Conservation (phyloP, 2,329 filamentous ascomycete genomes). For the Chaetomium sp. region DNA sequence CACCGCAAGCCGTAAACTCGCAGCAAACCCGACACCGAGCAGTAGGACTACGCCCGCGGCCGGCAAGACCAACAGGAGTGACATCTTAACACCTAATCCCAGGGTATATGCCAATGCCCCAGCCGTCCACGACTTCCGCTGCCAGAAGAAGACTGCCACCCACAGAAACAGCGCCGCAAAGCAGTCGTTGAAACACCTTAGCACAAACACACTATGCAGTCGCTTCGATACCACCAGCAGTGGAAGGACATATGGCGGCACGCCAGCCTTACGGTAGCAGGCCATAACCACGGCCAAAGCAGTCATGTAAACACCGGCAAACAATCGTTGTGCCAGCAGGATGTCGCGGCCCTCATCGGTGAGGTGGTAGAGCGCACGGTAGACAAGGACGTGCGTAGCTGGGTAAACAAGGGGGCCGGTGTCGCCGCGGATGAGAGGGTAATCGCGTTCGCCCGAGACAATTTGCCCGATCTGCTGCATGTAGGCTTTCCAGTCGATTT, state of each 20-base stretch:
- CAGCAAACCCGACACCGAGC: slow-evolving; percentile 60
- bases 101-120: slow-evolving; percentile 68
- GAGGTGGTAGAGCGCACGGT: slow-evolving; percentile 68
- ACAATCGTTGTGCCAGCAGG: slow-evolving; percentile 72
- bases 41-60: slow-evolving; percentile 72
- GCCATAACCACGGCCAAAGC: slow-evolving; percentile 71
- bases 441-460: slow-evolving; percentile 79
- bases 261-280: slow-evolving; percentile 71
- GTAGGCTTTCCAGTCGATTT: slow-evolving; percentile 96
- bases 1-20: slow-evolving; percentile 60
- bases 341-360: slow-evolving; percentile 75
- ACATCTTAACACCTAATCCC: slow-evolving; percentile 94
- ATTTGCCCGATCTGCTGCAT: slow-evolving; percentile 88
- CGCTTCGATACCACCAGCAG: slow-evolving; percentile 85
- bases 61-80: slow-evolving; percentile 72
- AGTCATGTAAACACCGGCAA: slow-evolving; percentile 70
- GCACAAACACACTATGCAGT: slow-evolving; percentile 85
- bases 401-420: slow-evolving; percentile 96
- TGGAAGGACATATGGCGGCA: slow-evolving; percentile 79
- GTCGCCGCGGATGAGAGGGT: slow-evolving; percentile 74
- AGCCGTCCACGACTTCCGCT: slow-evolving; percentile 65
- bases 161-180: slow-evolving; percentile 81
- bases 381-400: slow-evolving; percentile 87
- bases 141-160: slow-evolving; percentile 70
- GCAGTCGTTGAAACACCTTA: slow-evolving; percentile 94